These are phyloP conservation scores for Arctostaphylos glauca DNA, from an alignment of 148 eudicot genomes.

Conservation along the genomic window DNA sequence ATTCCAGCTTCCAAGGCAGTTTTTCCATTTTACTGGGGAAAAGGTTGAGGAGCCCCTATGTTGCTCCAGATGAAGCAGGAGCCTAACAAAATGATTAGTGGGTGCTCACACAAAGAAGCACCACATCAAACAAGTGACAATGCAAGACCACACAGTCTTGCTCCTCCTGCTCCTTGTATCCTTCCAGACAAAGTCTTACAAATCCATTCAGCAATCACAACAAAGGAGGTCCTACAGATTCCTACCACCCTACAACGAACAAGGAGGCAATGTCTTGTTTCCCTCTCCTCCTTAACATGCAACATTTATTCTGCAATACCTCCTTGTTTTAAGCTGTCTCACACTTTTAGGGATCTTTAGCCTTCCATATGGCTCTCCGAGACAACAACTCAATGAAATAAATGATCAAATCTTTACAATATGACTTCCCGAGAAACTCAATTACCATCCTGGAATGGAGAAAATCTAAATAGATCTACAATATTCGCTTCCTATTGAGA, in stretches of 20 bases:
- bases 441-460: background rate
- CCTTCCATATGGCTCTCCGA: background rate
- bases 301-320: background rate
- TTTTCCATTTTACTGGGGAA: background rate
- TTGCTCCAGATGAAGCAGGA: background rate
- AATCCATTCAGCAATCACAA: background rate
- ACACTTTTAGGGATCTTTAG: background rate
- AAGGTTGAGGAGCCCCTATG: background rate
- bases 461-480: background rate
- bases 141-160: background rate
- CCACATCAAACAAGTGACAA: constrained; percentile 7
- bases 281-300: background rate
- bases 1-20: background rate
- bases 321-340: background rate
- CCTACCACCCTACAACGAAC: no score
- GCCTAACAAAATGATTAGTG: background rate
- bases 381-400: background rate
- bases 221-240: no score
- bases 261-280: background rate
- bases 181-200: background rate
- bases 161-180: no score
- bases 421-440: background rate
- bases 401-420: background rate
- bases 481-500: background rate
- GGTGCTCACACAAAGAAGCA: background rate